Evolutionary conservation across 306 rosid species (phyloP), one percentile per base, ranked within the genome.

Genomic region (Gleditsia sinensis): DNA sequence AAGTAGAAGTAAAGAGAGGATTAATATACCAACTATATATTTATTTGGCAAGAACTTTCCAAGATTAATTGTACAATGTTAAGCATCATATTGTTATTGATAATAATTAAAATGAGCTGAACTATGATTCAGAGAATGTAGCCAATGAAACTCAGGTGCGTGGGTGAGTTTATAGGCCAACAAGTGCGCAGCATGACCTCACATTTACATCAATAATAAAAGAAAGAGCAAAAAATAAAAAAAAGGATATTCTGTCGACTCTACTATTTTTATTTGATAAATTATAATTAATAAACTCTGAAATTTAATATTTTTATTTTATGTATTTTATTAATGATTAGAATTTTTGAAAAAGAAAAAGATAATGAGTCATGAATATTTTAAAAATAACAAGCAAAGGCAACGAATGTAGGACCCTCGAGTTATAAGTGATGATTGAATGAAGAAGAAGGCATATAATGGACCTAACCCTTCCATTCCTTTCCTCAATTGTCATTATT

Each of bases 131-230:
- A 51, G 69, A 37, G 19, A 8, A 54, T 39, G 17, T 8, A 4
- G 54, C 33, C 23, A 36, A 39, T 20, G 62, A 27, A 53, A 68
- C 36, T 46, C 37, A 28, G 69, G 42, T 36, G 19, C 71, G 49
- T 56, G 57, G 68, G 17, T 67, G 51, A 77, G 43, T 69, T 80
- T 19, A 23, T 13, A 57, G 72, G 64, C 61, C 40, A 76, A 68
- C 42, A 42, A 75, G 54, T 66, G 83, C 82, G 74, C 32, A 86
- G 86, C 86, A 71, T 88, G 92, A 90, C 84, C 78, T 82, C 83
- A 86, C 43, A 28, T 74, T 77, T 74, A 74, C 88, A 53, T 86
- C 86, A 88, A 28, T 14, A 8, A 75, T 32, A 59, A 2, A 7
- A 9, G 0, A 27, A 37, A 2, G 42, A 37, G 12, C 12, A 37